phyloP scores from a whole-genome alignment of 176 grass and related monocot genomes.

The Paspalum vaginatum region DNA sequence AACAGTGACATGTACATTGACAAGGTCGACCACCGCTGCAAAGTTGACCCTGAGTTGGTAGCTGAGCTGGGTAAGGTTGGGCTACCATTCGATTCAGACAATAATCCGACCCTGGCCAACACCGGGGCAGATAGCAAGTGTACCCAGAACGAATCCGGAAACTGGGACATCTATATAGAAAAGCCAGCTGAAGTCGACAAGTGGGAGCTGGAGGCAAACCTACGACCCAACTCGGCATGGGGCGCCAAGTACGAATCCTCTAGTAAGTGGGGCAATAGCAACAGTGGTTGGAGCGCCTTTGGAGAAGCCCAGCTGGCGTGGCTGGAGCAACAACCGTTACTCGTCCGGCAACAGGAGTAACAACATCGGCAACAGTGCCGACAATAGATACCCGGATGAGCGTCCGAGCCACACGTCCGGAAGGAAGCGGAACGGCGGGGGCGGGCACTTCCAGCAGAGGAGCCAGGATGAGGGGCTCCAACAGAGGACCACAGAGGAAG shows the following conservation, averaged over 20 bases:
- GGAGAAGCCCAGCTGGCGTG: not conserved
- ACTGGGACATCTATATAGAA: slow-evolving; percentile 50
- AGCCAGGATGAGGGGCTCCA: slow-evolving; percentile 28
- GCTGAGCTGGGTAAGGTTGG: slow-evolving; percentile 39
- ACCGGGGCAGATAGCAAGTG: not conserved
- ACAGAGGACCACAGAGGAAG: slow-evolving; percentile 30
- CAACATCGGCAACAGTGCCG: slow-evolving; percentile 2
- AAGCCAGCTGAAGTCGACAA: slow-evolving; percentile 38
- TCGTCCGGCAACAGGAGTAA: slow-evolving; percentile 15
- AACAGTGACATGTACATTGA: slow-evolving; percentile 50
- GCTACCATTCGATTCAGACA: slow-evolving; percentile 25
- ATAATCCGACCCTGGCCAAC: slow-evolving; percentile 5
- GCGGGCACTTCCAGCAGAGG: slow-evolving; percentile 29
- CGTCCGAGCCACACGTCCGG: not conserved
- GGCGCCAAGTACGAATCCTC: slow-evolving; percentile 28
- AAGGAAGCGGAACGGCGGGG: slow-evolving; percentile 39
- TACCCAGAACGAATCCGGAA: slow-evolving; percentile 27
- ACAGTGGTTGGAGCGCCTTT: slow-evolving; percentile 37
- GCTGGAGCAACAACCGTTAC: slow-evolving; percentile 15
- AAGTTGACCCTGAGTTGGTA: slow-evolving; percentile 45
- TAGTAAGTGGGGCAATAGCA: slow-evolving; percentile 23
- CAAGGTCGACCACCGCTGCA: slow-evolving; percentile 38
- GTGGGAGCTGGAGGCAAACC: slow-evolving; percentile 41
- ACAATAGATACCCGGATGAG: slow-evolving; percentile 31
- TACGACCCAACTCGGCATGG: slow-evolving; percentile 24